Evolutionary conservation across 768 basidiomycete species (phyloP).

Genomic region (Lactarius hatsudake): DNA sequence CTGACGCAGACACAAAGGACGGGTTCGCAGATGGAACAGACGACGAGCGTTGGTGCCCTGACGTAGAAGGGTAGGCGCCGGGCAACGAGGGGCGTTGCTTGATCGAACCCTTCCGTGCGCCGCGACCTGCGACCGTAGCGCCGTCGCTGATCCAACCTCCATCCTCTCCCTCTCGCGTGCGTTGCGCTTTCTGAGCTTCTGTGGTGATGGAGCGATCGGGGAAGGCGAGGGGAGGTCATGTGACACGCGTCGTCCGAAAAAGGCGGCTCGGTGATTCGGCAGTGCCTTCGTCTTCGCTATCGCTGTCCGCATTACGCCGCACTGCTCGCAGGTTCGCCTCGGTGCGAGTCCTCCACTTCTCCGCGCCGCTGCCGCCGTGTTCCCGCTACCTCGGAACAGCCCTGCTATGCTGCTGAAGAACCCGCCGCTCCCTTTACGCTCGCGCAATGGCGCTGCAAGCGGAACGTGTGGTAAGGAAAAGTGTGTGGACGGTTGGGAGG

Average conservation of each 20-base stretch:
- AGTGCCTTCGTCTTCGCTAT: slow-evolving; percentile 31
- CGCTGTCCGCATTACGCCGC: slow-evolving; percentile 31
- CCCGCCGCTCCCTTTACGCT: slow-evolving; percentile 18
- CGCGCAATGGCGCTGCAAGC: slow-evolving; percentile 1
- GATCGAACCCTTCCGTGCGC: slow-evolving; percentile 14
- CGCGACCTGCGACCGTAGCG: slow-evolving; percentile 20
- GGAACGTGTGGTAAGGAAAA: not conserved
- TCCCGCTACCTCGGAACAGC: slow-evolving; percentile 19
- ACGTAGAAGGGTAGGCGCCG: not conserved
- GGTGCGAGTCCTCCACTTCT: slow-evolving; percentile 40
- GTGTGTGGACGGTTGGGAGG: slow-evolving; percentile 1
- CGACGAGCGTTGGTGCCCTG: slow-evolving; percentile 7
- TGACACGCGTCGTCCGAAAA: slow-evolving; percentile 17
- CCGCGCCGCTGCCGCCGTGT: not conserved
- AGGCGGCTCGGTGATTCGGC: slow-evolving; percentile 11
- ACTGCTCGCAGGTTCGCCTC: slow-evolving; percentile 34
- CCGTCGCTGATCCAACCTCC: slow-evolving; percentile 28
- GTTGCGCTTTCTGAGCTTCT: slow-evolving; percentile 16
- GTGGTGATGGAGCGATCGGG: not conserved
- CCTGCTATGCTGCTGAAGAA: slow-evolving; percentile 27
- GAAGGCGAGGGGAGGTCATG: slow-evolving; percentile 11
- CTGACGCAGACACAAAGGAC: not conserved
- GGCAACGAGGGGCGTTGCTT: slow-evolving; percentile 1
- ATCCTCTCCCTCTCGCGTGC: slow-evolving; percentile 13
- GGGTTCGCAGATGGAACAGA: not conserved